Evolutionary conservation across 1,139 yeast species (phyloP).

Genomic region (Lodderomyces elongisporus): DNA sequence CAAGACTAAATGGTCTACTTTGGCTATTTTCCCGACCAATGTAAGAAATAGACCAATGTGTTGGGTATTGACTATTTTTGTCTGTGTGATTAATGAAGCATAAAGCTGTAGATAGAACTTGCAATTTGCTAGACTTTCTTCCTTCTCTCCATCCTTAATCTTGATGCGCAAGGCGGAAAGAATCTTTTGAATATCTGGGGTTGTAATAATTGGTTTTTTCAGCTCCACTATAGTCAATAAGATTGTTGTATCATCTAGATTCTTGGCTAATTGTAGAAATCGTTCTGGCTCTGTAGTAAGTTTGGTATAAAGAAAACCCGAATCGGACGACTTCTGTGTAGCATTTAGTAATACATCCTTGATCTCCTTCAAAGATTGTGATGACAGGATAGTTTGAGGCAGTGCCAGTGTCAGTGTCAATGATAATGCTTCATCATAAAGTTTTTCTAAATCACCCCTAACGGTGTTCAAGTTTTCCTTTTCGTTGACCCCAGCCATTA

Average conservation of each 20-base stretch:
- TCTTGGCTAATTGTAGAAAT: not conserved
- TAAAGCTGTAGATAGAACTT: slow-evolving; percentile 14
- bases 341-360: not conserved
- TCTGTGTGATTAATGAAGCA: slow-evolving; percentile 13
- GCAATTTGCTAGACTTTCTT: too few relatives aligned
- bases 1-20: slow-evolving; percentile 18
- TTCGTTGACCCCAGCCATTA: too few relatives aligned
- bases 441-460: too few relatives aligned
- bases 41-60: slow-evolving; percentile 23
- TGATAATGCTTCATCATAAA: too few relatives aligned
- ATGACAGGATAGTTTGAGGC: too few relatives aligned
- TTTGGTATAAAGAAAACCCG: not conserved
- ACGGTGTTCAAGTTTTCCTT: too few relatives aligned
- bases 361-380: too few relatives aligned
- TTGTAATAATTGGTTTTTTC: not conserved
- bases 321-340: not conserved
- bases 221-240: not conserved
- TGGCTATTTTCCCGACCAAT: slow-evolving; percentile 14
- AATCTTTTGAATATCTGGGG: too few relatives aligned
- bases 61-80: slow-evolving; percentile 17
- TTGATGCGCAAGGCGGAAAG: not conserved
- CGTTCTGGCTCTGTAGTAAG: not conserved
- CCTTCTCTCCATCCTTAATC: not conserved
- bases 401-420: too few relatives aligned
- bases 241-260: not conserved